Conservation (phyloP, 495 filamentous ascomycete genomes). For the Durotheca rogersii region DNA sequence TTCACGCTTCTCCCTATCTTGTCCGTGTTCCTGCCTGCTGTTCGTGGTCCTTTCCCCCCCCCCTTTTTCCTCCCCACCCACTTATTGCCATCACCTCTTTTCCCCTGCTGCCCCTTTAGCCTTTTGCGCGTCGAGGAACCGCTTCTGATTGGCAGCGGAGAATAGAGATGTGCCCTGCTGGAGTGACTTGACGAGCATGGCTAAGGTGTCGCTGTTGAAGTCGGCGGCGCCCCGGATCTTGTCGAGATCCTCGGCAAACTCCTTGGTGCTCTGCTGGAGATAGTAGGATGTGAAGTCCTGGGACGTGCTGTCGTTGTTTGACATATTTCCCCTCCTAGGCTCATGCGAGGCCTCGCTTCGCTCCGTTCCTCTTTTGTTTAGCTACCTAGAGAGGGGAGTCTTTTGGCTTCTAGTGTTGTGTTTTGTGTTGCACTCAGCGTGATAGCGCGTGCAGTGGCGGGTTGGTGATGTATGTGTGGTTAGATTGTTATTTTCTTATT, state of each 20-base stretch:
- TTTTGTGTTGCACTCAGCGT: too few species aligned
- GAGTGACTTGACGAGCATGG: conserved; percentile 63
- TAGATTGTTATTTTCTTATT: too few species aligned
- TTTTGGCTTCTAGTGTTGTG: too few species aligned
- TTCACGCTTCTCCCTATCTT: too few species aligned
- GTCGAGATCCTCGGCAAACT: conserved; percentile 73
- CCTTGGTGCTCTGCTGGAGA: conserved; percentile 61
- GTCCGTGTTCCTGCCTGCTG: too few species aligned
- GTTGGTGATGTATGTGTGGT: too few species aligned
- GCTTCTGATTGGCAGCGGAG: conserved; percentile 44
- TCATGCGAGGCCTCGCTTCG: too few species aligned
- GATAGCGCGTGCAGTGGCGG: too few species aligned
- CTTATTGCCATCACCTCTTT: background rate
- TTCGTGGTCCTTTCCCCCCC: too few species aligned
- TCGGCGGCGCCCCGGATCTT: conserved; percentile 64
- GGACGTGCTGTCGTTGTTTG: conserved; percentile 26
- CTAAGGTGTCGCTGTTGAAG: conserved; percentile 62
- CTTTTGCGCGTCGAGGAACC: conserved; percentile 33
- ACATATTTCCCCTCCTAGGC: conserved; percentile 11
- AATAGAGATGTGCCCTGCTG: conserved; percentile 60
- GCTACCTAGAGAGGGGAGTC: too few species aligned
- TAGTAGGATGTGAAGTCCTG: conserved; percentile 63
- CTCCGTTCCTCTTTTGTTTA: background rate
- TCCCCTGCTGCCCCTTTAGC: too few species aligned
- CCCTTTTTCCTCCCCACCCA: background rate